phyloP scores from a whole-genome alignment of 352 stramenopile species.

The Phytophthora pinifolia region DNA sequence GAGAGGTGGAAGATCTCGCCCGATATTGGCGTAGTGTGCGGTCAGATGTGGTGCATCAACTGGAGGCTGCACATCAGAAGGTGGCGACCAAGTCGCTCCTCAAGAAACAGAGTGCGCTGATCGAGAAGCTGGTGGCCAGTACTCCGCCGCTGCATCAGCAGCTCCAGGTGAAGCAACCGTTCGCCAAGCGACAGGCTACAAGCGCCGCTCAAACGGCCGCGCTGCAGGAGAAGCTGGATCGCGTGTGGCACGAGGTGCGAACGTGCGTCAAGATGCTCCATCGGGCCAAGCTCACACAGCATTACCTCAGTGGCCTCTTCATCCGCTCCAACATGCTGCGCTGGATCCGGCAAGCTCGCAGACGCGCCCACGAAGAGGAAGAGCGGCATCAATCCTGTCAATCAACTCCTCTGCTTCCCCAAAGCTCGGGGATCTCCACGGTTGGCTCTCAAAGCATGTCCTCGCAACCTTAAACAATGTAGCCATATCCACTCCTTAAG shows the following conservation, averaged over 20 bases:
- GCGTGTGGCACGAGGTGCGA: slow-evolving; percentile 59
- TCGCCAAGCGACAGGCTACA: slow-evolving; percentile 22
- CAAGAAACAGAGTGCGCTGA: slow-evolving; percentile 51
- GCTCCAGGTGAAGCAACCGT: slow-evolving; percentile 16
- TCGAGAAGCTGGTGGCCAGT: slow-evolving; percentile 54
- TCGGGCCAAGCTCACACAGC: slow-evolving; percentile 65
- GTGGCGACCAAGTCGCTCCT: slow-evolving; percentile 58
- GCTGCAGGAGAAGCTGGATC: slow-evolving; percentile 32
- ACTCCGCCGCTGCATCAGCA: slow-evolving; percentile 15
- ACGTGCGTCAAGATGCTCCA: slow-evolving; percentile 67
- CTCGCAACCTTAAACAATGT: slow-evolving; percentile 7
- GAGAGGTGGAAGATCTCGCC: slow-evolving; percentile 66
- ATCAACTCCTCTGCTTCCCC: slow-evolving; percentile 4
- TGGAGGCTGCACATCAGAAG: slow-evolving; percentile 65
- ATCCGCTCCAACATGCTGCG: slow-evolving; percentile 59
- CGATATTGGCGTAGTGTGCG: slow-evolving; percentile 62
- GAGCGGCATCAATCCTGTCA: slow-evolving; percentile 14
- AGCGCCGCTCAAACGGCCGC: slow-evolving; percentile 12
- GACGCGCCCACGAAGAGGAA: slow-evolving; percentile 37
- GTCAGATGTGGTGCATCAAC: slow-evolving; percentile 46
- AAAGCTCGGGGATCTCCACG: slow-evolving; percentile 14
- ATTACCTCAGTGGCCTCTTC: slow-evolving; percentile 65
- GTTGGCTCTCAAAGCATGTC: slow-evolving; percentile 18
- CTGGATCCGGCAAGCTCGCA: slow-evolving; percentile 53
- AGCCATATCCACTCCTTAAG: slow-evolving; percentile 8